Conservation (phyloP, 169 alveolate genomes). For the Cryptosporidium andersoni region DNA sequence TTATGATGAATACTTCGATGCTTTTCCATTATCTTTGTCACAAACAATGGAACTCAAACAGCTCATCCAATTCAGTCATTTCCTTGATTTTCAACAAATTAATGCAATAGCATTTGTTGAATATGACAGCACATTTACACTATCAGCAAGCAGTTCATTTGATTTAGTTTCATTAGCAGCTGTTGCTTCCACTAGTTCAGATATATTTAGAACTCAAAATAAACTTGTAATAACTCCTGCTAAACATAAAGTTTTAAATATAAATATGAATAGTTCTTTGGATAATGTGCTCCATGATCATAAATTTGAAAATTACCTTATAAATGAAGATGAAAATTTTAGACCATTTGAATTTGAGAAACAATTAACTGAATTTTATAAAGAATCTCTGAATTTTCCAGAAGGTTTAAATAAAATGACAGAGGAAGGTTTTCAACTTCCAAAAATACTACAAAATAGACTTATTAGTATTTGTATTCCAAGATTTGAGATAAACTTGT, state of each 20-base stretch:
- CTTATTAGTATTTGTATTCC: conserved; percentile 52
- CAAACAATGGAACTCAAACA: conserved; percentile 45
- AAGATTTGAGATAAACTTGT: conserved; percentile 32
- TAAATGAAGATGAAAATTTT: not conserved
- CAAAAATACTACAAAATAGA: conserved; percentile 38
- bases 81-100: conserved; percentile 59
- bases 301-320: not conserved
- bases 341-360: conserved; percentile 31
- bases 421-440: conserved; percentile 53
- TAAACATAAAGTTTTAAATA: too few species aligned
- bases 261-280: too few species aligned
- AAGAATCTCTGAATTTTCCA: conserved; percentile 17
- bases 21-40: conserved; percentile 54
- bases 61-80: conserved; percentile 32
- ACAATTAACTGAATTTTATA: conserved; percentile 19
- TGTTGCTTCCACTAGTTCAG: conserved; percentile 11
- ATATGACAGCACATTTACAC: too few species aligned
- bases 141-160: too few species aligned
- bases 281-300: too few species aligned
- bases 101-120: conserved; percentile 2
- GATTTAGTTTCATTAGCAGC: not conserved
- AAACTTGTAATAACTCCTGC: too few species aligned
- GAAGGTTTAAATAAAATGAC: conserved; percentile 57
- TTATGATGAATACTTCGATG: conserved; percentile 57
- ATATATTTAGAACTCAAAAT: not conserved